A percentile compares a stretch with the other conserved stretches of the same genome.
Evolutionary conservation across 805 yeast genomes (phyloP).

Genomic region (Metschnikowia aberdeeniae): DNA sequence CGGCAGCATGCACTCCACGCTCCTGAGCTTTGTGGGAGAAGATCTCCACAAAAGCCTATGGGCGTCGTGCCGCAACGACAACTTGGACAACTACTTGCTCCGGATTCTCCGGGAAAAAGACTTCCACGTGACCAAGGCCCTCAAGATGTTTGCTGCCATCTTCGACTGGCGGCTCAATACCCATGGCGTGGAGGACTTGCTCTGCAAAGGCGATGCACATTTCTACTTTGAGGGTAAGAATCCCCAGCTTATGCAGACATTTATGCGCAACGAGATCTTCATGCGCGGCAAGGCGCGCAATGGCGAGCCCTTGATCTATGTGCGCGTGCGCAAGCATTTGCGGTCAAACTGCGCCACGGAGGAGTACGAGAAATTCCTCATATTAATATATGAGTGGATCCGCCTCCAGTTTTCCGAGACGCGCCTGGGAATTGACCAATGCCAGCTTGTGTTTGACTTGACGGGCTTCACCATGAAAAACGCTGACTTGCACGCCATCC

Average conservation of each 20-base stretch:
- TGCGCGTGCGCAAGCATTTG: slow-evolving; percentile 7
- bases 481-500: slow-evolving; percentile 13
- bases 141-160: slow-evolving; percentile 9
- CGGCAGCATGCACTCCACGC: slow-evolving; percentile 4
- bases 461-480: slow-evolving; percentile 12
- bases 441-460: slow-evolving; percentile 12
- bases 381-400: slow-evolving; percentile 10
- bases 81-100: slow-evolving; percentile 10
- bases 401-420: slow-evolving; percentile 8
- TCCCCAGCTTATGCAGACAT: slow-evolving; percentile 4
- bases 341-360: slow-evolving; percentile 7
- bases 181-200: slow-evolving; percentile 7
- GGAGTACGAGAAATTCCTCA: slow-evolving; percentile 8
- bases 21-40: slow-evolving; percentile 8
- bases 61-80: slow-evolving; percentile 11
- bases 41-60: slow-evolving; percentile 14
- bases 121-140: slow-evolving; percentile 5
- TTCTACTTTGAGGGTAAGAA: slow-evolving; percentile 3
- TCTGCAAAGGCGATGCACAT: slow-evolving; percentile 10
- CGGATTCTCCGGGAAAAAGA: slow-evolving; percentile 8
- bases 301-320: slow-evolving; percentile 7
- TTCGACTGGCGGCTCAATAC: slow-evolving; percentile 12
- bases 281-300: slow-evolving; percentile 6
- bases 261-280: slow-evolving; percentile 8
- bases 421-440: slow-evolving; percentile 7